These are phyloP conservation scores for Zalaria obscura DNA, from an alignment of 2,329 filamentous ascomycete species.

Conservation along the genomic window DNA sequence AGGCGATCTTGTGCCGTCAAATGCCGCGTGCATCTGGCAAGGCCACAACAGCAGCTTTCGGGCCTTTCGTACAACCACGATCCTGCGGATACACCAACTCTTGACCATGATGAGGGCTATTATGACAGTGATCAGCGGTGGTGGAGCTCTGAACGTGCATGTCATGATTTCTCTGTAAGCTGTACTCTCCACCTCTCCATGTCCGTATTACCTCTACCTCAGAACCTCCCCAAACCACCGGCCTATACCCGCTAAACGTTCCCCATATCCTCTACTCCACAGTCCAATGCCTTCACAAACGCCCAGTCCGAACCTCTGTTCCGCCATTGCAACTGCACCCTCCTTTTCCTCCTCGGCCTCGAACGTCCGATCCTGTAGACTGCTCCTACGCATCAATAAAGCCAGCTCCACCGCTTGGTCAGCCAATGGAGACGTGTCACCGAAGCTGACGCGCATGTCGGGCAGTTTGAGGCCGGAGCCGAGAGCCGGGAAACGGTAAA, in stretches of 20 bases:
- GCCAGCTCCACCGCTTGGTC: constrained; percentile 28
- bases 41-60: too few species aligned
- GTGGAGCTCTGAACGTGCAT: too few species aligned
- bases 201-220: too few species aligned
- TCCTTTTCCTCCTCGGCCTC: constrained; percentile 6
- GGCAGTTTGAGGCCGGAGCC: constrained; percentile 25
- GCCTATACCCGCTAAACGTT: constrained; percentile 2
- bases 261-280: constrained; percentile 3
- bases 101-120: too few species aligned
- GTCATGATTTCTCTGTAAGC: too few species aligned
- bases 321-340: constrained; percentile 7
- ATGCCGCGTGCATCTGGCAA: too few species aligned
- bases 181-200: too few species aligned
- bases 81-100: too few species aligned
- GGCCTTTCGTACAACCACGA: too few species aligned
- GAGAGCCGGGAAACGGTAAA: constrained; percentile 28
- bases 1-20: too few species aligned
- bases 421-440: constrained; percentile 20
- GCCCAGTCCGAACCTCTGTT: constrained; percentile 4
- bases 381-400: constrained; percentile 23
- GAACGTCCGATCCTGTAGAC: constrained; percentile 12
- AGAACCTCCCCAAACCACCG: constrained; percentile 8
- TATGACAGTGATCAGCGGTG: too few species aligned
- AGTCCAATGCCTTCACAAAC: constrained; percentile 2
- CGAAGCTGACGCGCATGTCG: constrained; percentile 24